Evolutionary conservation across 2,329 filamentous ascomycete genomes (phyloP).

Genomic region (Scytalidium sp.): DNA sequence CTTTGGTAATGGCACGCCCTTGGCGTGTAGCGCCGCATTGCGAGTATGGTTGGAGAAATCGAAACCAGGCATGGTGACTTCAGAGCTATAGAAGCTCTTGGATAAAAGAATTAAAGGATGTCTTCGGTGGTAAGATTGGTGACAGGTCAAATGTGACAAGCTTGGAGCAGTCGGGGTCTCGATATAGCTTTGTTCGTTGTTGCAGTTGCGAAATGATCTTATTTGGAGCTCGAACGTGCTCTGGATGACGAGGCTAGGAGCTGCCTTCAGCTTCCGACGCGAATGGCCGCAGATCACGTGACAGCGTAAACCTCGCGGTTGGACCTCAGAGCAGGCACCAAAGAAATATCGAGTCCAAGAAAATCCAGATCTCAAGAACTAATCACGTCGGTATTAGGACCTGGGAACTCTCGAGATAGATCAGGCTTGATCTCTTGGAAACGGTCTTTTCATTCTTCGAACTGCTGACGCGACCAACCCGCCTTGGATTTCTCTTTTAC

Average conservation of each 20-base stretch:
- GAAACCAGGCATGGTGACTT: conserved; percentile 84
- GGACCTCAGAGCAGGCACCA: neutral
- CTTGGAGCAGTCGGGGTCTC: neutral
- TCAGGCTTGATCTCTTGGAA: neutral
- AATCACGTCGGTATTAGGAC: neutral
- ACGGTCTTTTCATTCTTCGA: no score
- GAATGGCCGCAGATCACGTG: neutral
- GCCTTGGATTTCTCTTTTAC: conserved; percentile 3
- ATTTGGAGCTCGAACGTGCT: conserved; percentile 21
- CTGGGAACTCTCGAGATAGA: neutral
- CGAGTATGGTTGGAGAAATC: conserved; percentile 99
- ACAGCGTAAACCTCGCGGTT: neutral
- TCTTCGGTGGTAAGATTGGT: neutral
- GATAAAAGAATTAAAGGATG: neutral
- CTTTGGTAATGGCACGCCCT: conserved; percentile 92
- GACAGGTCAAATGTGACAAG: neutral
- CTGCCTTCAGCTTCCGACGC: conserved; percentile 2
- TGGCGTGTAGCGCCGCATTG: conserved; percentile 92
- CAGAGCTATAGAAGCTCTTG: conserved; percentile 3
- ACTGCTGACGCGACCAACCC: no score
- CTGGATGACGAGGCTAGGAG: conserved; percentile 54
- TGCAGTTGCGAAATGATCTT: conserved; percentile 19
- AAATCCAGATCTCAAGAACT: neutral
- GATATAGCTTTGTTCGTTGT: conserved; percentile 7
- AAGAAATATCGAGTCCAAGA: neutral